Evolutionary conservation across 805 yeast species (phyloP).

Genomic region (Jamesozyma piceae): DNA sequence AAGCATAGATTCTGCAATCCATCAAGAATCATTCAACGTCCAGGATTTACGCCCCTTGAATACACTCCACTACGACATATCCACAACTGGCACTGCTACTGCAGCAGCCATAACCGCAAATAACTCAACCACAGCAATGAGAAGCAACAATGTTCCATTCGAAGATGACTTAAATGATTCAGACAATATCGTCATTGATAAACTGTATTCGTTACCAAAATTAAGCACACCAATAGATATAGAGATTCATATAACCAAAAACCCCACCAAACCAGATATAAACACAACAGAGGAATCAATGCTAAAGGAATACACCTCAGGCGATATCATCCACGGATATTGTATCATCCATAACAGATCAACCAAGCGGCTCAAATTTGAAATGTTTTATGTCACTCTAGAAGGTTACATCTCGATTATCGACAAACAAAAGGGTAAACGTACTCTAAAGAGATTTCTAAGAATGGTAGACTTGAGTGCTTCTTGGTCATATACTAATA

Average conservation of each 20-base stretch:
- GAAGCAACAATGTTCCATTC: conserved; percentile 9
- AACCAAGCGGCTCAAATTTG: conserved; percentile 42
- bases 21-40: conserved; percentile 2
- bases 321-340: conserved; percentile 59
- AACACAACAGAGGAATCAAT: conserved; percentile 40
- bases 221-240: conserved; percentile 38
- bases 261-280: conserved; percentile 38
- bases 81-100: neutral
- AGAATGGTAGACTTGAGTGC: conserved; percentile 56
- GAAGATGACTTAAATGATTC: conserved; percentile 29
- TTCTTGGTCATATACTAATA: conserved; percentile 41
- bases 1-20: conserved; percentile 1
- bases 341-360: conserved; percentile 42
- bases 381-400: conserved; percentile 47
- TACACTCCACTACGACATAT: conserved; percentile 13
- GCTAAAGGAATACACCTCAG: conserved; percentile 51
- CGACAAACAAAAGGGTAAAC: conserved; percentile 28
- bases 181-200: conserved; percentile 43
- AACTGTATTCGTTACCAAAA: conserved; percentile 41
- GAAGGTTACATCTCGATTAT: conserved; percentile 35
- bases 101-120: too few relatives aligned
- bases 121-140: neutral
- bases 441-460: conserved; percentile 39
- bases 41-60: conserved; percentile 13
- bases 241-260: conserved; percentile 43